Percentiles rank a stretch among this genome's conserved stretches.
Evolutionary conservation across 352 stramenopile genomes (phyloP).

Genomic region (Hyaloperonospora brassicae): DNA sequence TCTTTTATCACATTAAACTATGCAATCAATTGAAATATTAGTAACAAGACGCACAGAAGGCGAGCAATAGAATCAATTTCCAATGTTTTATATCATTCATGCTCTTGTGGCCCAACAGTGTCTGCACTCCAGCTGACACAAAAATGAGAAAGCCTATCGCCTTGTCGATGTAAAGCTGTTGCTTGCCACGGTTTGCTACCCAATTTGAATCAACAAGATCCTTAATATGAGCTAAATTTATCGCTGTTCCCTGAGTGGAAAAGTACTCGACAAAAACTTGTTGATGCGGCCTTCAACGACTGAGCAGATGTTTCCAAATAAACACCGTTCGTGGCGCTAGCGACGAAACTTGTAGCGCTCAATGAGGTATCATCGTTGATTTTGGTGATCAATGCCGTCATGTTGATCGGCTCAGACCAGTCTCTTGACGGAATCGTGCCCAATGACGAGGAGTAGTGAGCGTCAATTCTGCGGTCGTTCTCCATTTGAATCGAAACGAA

Average conservation of each 20-base stretch:
- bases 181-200: constrained; percentile 52
- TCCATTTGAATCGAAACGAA: constrained; percentile 72
- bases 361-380: constrained; percentile 79
- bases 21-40: neutral
- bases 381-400: constrained; percentile 75
- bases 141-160: constrained; percentile 83
- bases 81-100: constrained; percentile 75
- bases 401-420: constrained; percentile 78
- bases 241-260: neutral
- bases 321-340: constrained; percentile 66
- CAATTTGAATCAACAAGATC: constrained; percentile 49
- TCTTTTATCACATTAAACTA: constrained; percentile 79
- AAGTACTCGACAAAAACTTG: constrained; percentile 34
- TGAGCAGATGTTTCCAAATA: constrained; percentile 79
- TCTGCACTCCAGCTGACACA: constrained; percentile 74
- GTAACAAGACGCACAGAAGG: neutral
- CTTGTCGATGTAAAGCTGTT: constrained; percentile 77
- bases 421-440: constrained; percentile 74
- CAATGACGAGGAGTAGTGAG: constrained; percentile 48
- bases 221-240: constrained; percentile 2
- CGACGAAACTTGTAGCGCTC: constrained; percentile 73
- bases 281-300: constrained; percentile 79
- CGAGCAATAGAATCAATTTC: neutral
- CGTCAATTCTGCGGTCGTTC: constrained; percentile 40
- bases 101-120: constrained; percentile 74